Conservation (phyloP, 2,329 filamentous ascomycete genomes). For the Alternaria longipes region DNA sequence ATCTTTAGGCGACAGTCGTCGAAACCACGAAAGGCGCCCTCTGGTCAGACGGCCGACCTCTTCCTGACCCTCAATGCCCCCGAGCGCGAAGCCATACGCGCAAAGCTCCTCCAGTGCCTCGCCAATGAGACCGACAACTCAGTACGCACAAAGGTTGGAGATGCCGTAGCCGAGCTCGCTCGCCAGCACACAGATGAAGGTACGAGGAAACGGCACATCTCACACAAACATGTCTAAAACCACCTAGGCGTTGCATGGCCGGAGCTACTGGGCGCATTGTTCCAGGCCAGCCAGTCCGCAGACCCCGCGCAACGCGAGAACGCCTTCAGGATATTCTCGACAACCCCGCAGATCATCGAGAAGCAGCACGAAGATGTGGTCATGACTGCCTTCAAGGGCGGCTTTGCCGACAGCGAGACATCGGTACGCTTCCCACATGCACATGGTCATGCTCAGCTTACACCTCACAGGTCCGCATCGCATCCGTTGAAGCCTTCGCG, state of each 20-base stretch:
- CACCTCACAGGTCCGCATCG: conserved; percentile 77
- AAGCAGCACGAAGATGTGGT: conserved; percentile 95
- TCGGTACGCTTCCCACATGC: conserved; percentile 61
- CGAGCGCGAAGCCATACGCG: conserved; percentile 79
- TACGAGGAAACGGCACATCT: conserved; percentile 57
- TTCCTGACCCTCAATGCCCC: conserved; percentile 81
- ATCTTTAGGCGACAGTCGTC: conserved; percentile 94
- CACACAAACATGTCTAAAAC: conserved; percentile 12
- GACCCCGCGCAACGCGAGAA: conserved; percentile 88
- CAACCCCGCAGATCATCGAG: conserved; percentile 94
- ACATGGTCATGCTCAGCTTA: conserved; percentile 16
- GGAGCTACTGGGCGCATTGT: conserved; percentile 84
- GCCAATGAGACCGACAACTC: conserved; percentile 75
- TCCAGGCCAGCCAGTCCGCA: conserved; percentile 86
- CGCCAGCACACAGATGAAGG: conserved; percentile 93
- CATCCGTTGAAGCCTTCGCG: conserved; percentile 95
- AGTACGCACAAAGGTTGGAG: conserved; percentile 94
- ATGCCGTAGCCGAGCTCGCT: conserved; percentile 95
- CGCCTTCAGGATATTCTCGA: conserved; percentile 93
- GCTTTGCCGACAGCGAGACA: conserved; percentile 88
- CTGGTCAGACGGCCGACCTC: conserved; percentile 78
- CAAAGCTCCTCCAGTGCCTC: conserved; percentile 82
- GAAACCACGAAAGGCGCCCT: conserved; percentile 78
- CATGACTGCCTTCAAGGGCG: conserved; percentile 84
- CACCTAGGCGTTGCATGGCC: conserved; percentile 81